phyloP scores from a whole-genome alignment of 2,329 filamentous ascomycete species.

The Pyrenochaeta sp. region DNA sequence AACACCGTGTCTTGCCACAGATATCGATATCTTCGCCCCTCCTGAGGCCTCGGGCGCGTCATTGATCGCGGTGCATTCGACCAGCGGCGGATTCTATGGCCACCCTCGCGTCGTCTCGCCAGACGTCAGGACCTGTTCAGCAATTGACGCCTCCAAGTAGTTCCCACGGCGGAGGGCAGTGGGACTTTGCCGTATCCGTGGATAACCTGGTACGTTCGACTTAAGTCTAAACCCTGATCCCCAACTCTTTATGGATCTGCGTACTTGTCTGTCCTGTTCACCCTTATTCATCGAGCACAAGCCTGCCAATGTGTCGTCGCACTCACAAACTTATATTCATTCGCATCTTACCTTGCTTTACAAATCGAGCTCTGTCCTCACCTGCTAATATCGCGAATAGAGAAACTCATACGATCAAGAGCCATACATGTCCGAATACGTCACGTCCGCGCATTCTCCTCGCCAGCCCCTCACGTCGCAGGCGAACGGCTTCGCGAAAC shows the following conservation, averaged over 20 bases:
- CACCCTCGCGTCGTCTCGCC: conserved; percentile 39
- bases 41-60: conserved; percentile 13
- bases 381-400: conserved; percentile 37
- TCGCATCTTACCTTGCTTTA: too few species aligned
- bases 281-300: conserved; percentile 22
- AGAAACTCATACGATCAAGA: conserved; percentile 40
- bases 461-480: conserved; percentile 46
- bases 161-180: conserved; percentile 47
- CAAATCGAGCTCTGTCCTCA: too few species aligned
- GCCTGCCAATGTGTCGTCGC: conserved; percentile 28
- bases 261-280: conserved; percentile 21
- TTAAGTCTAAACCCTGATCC: too few species aligned
- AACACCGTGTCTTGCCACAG: conserved; percentile 13
- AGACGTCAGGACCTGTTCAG: conserved; percentile 35
- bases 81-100: conserved; percentile 37
- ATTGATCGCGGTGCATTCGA: conserved; percentile 8
- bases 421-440: conserved; percentile 47
- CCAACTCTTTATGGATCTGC: conserved; percentile 6
- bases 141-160: conserved; percentile 51
- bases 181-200: conserved; percentile 51
- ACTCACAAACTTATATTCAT: too few species aligned
- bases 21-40: conserved; percentile 7
- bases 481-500: conserved; percentile 42
- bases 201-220: conserved; percentile 44
- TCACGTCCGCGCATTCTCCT: conserved; percentile 30